Evolutionary conservation across 2,329 filamentous ascomycete species (phyloP).

Genomic region (Calonectria leucothoes): DNA sequence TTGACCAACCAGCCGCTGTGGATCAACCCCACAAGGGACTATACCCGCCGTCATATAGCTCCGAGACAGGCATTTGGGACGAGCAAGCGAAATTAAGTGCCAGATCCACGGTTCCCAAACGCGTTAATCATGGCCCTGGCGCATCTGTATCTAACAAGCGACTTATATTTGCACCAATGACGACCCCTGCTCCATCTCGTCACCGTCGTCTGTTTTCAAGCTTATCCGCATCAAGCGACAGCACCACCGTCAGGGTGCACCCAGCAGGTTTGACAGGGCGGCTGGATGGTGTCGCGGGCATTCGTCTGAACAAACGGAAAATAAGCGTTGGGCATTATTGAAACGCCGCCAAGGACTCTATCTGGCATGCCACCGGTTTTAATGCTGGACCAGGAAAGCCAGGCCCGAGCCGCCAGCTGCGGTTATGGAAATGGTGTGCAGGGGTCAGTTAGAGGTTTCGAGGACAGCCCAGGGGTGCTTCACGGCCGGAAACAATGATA

Average conservation of each 20-base stretch:
- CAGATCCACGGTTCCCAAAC: conserved; percentile 13
- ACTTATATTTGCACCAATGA: conserved; percentile 7
- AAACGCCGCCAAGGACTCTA: conserved; percentile 6
- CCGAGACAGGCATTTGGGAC: not conserved
- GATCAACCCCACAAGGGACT: not conserved
- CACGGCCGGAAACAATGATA: not conserved
- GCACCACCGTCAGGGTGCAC: conserved; percentile 3
- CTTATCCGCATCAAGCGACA: conserved; percentile 1
- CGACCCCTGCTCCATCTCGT: not conserved
- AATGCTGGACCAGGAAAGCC: not conserved
- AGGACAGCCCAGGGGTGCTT: not conserved
- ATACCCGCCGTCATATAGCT: not conserved
- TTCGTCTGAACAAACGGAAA: not conserved
- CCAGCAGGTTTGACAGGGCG: not conserved
- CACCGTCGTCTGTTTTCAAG: not conserved
- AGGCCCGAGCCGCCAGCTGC: not conserved
- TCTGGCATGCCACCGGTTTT: not conserved
- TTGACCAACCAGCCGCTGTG: not conserved
- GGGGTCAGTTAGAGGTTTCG: not conserved
- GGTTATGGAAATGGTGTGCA: not conserved
- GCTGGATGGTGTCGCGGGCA: not conserved
- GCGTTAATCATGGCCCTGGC: conserved; percentile 3
- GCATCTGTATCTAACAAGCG: conserved; percentile 1
- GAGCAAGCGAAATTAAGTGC: conserved; percentile 13
- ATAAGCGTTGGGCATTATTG: not conserved